Percentiles rank a stretch among this genome's conserved stretches.
These are phyloP conservation scores for Boechera stricta DNA, from an alignment of 345 rosid genomes.

Conservation along the genomic window DNA sequence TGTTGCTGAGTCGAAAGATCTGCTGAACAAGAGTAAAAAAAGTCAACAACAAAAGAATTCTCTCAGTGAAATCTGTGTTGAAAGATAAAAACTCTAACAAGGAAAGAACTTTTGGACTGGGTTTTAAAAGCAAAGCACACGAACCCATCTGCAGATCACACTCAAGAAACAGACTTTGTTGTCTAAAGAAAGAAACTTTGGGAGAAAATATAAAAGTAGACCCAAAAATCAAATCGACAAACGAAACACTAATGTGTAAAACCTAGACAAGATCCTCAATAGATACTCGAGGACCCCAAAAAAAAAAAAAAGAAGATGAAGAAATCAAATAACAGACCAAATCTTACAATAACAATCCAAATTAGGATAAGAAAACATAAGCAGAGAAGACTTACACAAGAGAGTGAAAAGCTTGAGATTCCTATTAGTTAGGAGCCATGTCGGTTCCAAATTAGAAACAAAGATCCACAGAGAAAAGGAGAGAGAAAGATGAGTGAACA, in stretches of 20 bases:
- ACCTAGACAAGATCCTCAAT: slow-evolving; percentile 17
- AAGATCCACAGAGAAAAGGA: slow-evolving; percentile 23
- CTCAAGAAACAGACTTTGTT: background rate
- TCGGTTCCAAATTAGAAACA: slow-evolving; percentile 63
- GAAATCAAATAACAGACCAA: slow-evolving; percentile 7
- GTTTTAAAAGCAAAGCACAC: background rate
- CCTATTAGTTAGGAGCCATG: slow-evolving; percentile 65
- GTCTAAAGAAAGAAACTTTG: slow-evolving; percentile 7
- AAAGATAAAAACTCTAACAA: background rate
- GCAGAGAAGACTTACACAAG: slow-evolving; percentile 14
- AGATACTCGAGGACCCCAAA: background rate
- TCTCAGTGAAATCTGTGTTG: slow-evolving; percentile 15
- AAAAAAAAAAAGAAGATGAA: background rate
- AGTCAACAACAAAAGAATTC: slow-evolving; percentile 17
- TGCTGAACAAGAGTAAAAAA: slow-evolving; percentile 25
- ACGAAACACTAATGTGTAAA: background rate
- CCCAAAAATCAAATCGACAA: background rate
- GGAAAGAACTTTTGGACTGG: background rate
- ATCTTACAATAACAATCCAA: slow-evolving; percentile 23
- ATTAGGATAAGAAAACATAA: slow-evolving; percentile 4
- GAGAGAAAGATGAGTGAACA: slow-evolving; percentile 9
- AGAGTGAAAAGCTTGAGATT: slow-evolving; percentile 36
- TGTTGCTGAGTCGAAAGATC: slow-evolving; percentile 29
- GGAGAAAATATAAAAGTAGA: background rate
- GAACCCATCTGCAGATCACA: slow-evolving; percentile 5